Conservation (phyloP, 495 filamentous ascomycete genomes). For the Penicillium crystallinum region DNA sequence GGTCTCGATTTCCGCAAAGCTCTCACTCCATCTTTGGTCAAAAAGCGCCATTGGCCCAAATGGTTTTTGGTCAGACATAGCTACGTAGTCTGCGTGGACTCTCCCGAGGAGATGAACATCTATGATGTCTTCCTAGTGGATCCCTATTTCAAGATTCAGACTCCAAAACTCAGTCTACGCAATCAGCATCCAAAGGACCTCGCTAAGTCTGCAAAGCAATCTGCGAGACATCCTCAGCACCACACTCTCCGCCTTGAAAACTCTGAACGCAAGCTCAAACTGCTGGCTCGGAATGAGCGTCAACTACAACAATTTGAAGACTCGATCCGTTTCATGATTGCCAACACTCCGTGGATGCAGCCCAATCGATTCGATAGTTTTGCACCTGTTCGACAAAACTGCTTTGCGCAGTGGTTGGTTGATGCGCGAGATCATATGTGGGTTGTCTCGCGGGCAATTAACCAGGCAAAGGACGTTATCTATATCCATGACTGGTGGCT, state of each 20-base stretch:
- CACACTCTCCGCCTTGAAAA: slow-evolving; percentile 81
- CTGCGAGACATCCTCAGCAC: slow-evolving; percentile 67
- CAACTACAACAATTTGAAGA: slow-evolving; percentile 89
- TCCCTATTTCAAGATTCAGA: slow-evolving; percentile 70
- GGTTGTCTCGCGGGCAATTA: slow-evolving; percentile 95
- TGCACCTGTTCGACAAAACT: slow-evolving; percentile 78
- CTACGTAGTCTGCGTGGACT: slow-evolving; percentile 96
- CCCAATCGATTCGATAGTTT: slow-evolving; percentile 88
- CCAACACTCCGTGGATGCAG: slow-evolving; percentile 72
- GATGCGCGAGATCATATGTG: slow-evolving; percentile 99
- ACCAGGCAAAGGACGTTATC: slow-evolving; percentile 95
- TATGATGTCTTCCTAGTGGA: slow-evolving; percentile 98
- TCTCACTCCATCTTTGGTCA: slow-evolving; percentile 67
- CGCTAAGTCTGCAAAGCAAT: slow-evolving; percentile 53
- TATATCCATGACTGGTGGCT: slow-evolving; percentile 99
- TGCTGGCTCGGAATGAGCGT: slow-evolving; percentile 89
- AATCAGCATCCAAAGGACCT: slow-evolving; percentile 64
- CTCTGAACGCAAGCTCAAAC: slow-evolving; percentile 79
- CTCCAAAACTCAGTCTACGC: slow-evolving; percentile 54
- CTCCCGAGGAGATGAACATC: slow-evolving; percentile 96
- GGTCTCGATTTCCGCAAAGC: slow-evolving; percentile 84
- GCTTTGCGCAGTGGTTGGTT: slow-evolving; percentile 95
- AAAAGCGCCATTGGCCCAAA: slow-evolving; percentile 78
- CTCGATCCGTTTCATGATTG: slow-evolving; percentile 79
- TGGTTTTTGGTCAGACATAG: slow-evolving; percentile 98